A percentile compares a stretch with the other conserved stretches of the same genome.
Evolutionary conservation across 768 basidiomycete species (phyloP).

Genomic region (Leucosporidium yakuticum): DNA sequence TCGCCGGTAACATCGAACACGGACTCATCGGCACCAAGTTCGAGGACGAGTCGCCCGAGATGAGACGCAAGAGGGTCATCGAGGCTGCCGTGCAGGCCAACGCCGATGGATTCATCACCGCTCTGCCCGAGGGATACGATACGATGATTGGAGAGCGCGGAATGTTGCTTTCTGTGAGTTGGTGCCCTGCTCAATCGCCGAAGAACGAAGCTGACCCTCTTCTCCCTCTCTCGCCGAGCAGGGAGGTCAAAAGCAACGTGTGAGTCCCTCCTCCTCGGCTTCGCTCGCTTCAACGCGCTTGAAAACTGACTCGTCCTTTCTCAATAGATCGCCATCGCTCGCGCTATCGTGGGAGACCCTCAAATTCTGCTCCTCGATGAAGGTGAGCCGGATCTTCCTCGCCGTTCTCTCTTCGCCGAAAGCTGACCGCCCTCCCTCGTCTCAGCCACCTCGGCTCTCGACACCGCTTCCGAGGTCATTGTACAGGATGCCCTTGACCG

Average conservation of each 20-base stretch:
- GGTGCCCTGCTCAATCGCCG: no score
- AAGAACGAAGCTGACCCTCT: no score
- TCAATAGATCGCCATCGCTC: slow-evolving; percentile 47
- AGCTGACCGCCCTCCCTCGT: not conserved
- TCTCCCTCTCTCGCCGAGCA: no score
- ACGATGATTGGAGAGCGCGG: slow-evolving; percentile 48
- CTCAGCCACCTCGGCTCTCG: slow-evolving; percentile 46
- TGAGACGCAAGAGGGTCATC: slow-evolving; percentile 46
- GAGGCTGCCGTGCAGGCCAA: slow-evolving; percentile 50
- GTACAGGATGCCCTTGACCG: slow-evolving; percentile 49
- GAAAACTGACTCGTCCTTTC: not conserved
- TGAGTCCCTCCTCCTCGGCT: not conserved
- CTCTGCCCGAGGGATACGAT: slow-evolving; percentile 49
- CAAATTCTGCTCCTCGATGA: slow-evolving; percentile 47
- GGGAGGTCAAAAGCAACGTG: slow-evolving; percentile 45
- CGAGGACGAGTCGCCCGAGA: slow-evolving; percentile 43
- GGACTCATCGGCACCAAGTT: slow-evolving; percentile 48
- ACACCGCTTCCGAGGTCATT: slow-evolving; percentile 46
- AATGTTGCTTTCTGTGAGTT: slow-evolving; percentile 45
- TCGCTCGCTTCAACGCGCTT: no score
- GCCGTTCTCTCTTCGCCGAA: not conserved
- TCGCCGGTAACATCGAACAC: slow-evolving; percentile 49
- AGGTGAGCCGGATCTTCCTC: not conserved
- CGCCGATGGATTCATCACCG: slow-evolving; percentile 49
- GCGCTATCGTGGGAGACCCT: slow-evolving; percentile 45